These are phyloP conservation scores for Lentinula sp. DNA, from an alignment of 768 basidiomycete species.

Conservation along the genomic window DNA sequence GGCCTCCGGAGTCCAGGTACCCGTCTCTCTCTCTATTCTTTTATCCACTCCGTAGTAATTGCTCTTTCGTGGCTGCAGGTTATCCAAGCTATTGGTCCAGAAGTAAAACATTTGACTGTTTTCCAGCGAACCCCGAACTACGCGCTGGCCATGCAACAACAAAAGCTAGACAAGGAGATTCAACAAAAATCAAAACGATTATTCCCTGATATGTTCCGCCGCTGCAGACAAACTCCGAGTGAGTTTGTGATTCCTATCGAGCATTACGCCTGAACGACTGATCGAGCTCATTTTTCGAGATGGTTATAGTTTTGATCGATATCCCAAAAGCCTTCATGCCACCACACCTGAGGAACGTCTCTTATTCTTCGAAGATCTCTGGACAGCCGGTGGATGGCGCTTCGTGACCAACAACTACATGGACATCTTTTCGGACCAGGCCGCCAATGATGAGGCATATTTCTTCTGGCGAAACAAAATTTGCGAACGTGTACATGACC, in stretches of 20 bases:
- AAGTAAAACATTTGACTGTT: conserved; percentile 17
- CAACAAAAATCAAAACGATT: conserved; percentile 13
- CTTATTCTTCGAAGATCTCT: conserved; percentile 15
- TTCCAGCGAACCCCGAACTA: conserved; percentile 23
- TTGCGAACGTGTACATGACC: conserved; percentile 12
- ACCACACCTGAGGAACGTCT: conserved; percentile 16
- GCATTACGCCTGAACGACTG: neutral
- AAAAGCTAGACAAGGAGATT: conserved; percentile 7
- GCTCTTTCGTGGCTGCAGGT: neutral
- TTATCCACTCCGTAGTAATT: neutral
- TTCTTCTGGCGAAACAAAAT: conserved; percentile 20
- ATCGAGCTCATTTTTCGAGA: neutral
- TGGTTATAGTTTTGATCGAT: conserved; percentile 12
- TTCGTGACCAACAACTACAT: conserved; percentile 13
- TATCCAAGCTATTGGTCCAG: conserved; percentile 16
- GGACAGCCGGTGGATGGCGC: conserved; percentile 16
- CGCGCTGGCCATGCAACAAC: conserved; percentile 17
- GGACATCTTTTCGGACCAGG: conserved; percentile 12
- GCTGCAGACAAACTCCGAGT: conserved; percentile 15
- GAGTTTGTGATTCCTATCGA: neutral
- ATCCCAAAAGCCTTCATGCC: conserved; percentile 9
- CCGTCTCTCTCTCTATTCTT: neutral
- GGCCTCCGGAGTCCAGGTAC: conserved; percentile 19
- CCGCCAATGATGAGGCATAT: conserved; percentile 17
- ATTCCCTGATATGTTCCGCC: conserved; percentile 14